Conservation (phyloP, 2,329 filamentous ascomycete species). For the Trichoderma sp. region DNA sequence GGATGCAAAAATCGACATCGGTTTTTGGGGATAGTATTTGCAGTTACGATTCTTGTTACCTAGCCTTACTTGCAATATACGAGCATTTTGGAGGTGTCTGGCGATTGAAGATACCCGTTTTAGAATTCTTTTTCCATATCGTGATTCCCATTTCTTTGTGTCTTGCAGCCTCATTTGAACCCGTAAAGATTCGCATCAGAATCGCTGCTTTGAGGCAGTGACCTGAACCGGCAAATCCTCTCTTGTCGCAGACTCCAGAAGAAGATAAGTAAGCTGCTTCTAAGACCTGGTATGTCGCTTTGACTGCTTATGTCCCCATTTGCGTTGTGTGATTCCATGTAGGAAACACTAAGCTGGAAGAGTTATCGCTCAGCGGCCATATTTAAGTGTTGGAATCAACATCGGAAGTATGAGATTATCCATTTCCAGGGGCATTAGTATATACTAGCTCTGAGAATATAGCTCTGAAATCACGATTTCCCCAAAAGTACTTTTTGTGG, state of each 20-base stretch:
- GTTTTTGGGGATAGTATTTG: slow-evolving; percentile 3
- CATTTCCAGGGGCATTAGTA: not conserved
- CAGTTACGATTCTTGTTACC: slow-evolving; percentile 14
- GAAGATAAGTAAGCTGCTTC: not conserved
- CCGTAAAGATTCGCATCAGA: not conserved
- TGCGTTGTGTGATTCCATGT: not conserved
- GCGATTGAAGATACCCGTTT: slow-evolving; percentile 16
- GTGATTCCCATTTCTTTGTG: not conserved
- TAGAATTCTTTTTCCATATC: not conserved
- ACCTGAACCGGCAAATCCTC: not conserved
- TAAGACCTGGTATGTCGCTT: not conserved
- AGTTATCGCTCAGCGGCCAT: not conserved
- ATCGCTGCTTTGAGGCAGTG: not conserved
- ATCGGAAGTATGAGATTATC: not conserved
- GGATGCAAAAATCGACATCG: not conserved
- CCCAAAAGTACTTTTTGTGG: slow-evolving; percentile 43
- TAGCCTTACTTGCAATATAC: slow-evolving; percentile 21
- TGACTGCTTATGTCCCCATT: not conserved
- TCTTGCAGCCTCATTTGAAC: not conserved
- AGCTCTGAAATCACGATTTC: slow-evolving; percentile 31
- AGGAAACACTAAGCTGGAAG: not conserved
- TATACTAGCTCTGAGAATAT: not conserved
- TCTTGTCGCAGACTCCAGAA: not conserved
- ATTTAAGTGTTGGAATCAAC: not conserved
- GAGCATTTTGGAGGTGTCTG: slow-evolving; percentile 18